A percentile compares a stretch with the other conserved stretches of the same genome.
Evolutionary conservation across 768 basidiomycete genomes (phyloP).

Genomic region (Amanita fuliginea): DNA sequence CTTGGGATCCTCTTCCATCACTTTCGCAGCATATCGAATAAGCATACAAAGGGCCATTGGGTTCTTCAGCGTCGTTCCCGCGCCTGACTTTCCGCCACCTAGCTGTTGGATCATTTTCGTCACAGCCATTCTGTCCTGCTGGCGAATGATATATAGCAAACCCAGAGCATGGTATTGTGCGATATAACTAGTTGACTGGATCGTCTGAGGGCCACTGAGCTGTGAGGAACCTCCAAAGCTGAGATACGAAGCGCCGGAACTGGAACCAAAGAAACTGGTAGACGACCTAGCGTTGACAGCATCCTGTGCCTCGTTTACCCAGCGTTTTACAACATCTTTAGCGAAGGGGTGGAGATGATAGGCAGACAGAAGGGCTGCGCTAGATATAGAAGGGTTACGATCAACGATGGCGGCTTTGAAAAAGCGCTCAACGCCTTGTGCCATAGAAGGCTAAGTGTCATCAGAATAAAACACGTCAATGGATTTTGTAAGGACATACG

Average conservation of each 20-base stretch:
- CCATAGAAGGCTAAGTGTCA: slow-evolving; percentile 79
- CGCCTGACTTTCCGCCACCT: slow-evolving; percentile 77
- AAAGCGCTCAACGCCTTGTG: slow-evolving; percentile 96
- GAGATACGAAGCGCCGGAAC: slow-evolving; percentile 49
- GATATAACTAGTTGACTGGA: slow-evolving; percentile 85
- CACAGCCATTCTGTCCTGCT: slow-evolving; percentile 97
- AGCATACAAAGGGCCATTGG: slow-evolving; percentile 98
- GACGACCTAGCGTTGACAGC: slow-evolving; percentile 85
- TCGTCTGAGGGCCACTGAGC: slow-evolving; percentile 54
- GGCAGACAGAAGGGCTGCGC: slow-evolving; percentile 91
- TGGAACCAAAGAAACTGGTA: slow-evolving; percentile 51
- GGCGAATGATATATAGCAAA: slow-evolving; percentile 85
- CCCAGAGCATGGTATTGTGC: slow-evolving; percentile 97
- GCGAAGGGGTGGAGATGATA: slow-evolving; percentile 93
- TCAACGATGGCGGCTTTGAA: slow-evolving; percentile 99
- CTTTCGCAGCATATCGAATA: slow-evolving; percentile 96
- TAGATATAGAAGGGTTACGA: slow-evolving; percentile 89
- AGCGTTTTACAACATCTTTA: slow-evolving; percentile 93
- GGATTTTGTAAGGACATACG: slow-evolving; percentile 40
- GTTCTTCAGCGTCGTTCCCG: slow-evolving; percentile 81
- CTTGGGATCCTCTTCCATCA: slow-evolving; percentile 99
- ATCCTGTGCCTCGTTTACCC: slow-evolving; percentile 99
- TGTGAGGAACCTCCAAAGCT: slow-evolving; percentile 57
- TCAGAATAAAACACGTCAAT: background rate
- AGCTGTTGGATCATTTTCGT: slow-evolving; percentile 99